phyloP scores from a whole-genome alignment of 176 grass and related monocot species.

The Sorghum bicolor region DNA sequence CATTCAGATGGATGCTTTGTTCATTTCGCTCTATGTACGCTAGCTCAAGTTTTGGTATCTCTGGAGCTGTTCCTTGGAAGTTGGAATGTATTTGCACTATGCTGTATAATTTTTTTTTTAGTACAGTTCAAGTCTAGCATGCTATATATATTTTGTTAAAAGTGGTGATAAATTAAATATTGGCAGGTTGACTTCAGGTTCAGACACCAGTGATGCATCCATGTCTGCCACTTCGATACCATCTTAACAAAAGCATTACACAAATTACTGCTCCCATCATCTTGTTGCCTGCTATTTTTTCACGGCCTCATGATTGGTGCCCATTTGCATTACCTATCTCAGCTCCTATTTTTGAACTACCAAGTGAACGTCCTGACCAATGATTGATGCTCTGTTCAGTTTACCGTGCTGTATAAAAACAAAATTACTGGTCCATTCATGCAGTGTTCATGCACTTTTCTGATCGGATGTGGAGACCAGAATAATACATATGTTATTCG shows the following conservation, averaged over 20 bases:
- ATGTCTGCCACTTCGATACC: not conserved
- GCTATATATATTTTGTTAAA: not conserved
- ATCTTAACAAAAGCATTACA: not conserved
- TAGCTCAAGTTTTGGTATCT: not conserved
- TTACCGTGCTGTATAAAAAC: not conserved
- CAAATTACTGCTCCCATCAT: not conserved
- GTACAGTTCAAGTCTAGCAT: not conserved
- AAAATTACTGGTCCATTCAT: not conserved
- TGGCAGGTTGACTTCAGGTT: not conserved
- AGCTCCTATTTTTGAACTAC: not conserved
- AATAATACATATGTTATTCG: not conserved
- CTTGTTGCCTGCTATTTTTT: not conserved
- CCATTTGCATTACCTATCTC: not conserved
- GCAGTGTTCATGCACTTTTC: not conserved
- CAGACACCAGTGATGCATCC: not conserved
- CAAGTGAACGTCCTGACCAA: not conserved
- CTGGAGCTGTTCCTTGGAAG: not conserved
- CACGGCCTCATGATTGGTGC: not conserved
- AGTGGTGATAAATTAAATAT: not conserved
- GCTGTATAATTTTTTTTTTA: not conserved
- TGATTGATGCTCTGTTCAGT: not conserved
- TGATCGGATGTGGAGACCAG: not conserved
- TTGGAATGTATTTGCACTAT: not conserved
- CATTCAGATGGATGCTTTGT: not conserved
- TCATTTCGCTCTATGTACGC: not conserved